Evolutionary conservation across 225 moss, liverwort and hornwort species (phyloP).

Genomic region (Antitrichia curtipendula): DNA sequence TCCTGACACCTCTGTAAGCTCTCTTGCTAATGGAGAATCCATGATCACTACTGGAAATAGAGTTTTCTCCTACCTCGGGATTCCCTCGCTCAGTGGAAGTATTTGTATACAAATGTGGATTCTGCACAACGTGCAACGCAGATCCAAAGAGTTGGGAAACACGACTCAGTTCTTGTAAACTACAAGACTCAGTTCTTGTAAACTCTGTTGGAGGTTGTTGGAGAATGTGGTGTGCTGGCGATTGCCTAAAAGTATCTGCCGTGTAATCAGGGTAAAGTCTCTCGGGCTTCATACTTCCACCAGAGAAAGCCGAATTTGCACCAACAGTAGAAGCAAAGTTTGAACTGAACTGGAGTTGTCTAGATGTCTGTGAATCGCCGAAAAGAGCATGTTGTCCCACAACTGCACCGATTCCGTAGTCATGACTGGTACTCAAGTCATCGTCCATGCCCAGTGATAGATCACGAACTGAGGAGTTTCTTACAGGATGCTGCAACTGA

Average conservation of each 20-base stretch:
- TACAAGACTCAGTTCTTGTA: neutral
- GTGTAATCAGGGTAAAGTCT: neutral
- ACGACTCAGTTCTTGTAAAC: neutral
- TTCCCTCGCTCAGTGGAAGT: neutral
- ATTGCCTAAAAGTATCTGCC: neutral
- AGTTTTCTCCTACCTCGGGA: neutral
- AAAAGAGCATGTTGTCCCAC: slow-evolving; percentile 34
- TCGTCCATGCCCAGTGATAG: neutral
- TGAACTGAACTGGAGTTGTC: neutral
- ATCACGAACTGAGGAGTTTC: neutral
- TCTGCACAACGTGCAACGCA: neutral
- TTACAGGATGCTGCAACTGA: neutral
- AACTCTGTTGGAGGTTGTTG: neutral
- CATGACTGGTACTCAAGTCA: neutral
- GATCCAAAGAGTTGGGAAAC: slow-evolving; percentile 2
- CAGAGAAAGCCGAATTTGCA: neutral
- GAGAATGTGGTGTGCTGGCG: neutral
- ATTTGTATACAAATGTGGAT: neutral
- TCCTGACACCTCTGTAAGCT: slow-evolving; percentile 71
- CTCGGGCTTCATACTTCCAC: neutral
- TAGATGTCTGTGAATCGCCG: neutral
- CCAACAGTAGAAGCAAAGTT: neutral
- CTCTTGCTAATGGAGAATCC: slow-evolving; percentile 4
- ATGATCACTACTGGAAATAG: neutral
- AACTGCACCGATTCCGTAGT: slow-evolving; percentile 38